Evolutionary conservation across 805 yeast species (phyloP).

Genomic region (Candida suzukii): DNA sequence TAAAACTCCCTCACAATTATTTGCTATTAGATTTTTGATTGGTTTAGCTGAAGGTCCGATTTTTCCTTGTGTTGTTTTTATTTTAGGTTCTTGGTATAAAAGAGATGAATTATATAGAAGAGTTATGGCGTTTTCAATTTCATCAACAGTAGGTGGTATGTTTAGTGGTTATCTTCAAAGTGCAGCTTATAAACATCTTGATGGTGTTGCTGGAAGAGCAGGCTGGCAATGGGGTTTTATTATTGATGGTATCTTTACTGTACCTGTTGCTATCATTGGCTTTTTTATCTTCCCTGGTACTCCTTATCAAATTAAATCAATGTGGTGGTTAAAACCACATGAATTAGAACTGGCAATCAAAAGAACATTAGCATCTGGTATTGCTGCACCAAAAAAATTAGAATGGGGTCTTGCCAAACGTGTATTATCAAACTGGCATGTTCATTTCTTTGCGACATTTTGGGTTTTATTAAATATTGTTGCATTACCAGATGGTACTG

Average conservation of each 20-base stretch:
- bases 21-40: constrained; percentile 34
- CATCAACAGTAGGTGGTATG: constrained; percentile 33
- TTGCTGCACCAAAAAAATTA: constrained; percentile 21
- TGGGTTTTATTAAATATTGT: constrained; percentile 37
- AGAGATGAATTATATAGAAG: constrained; percentile 35
- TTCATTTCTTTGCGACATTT: constrained; percentile 44
- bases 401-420: constrained; percentile 35
- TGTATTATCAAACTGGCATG: constrained; percentile 45
- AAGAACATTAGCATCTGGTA: constrained; percentile 32
- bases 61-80: constrained; percentile 33
- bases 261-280: constrained; percentile 52
- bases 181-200: constrained; percentile 32
- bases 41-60: constrained; percentile 38
- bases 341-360: constrained; percentile 30
- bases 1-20: constrained; percentile 25
- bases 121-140: constrained; percentile 32
- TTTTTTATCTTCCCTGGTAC: constrained; percentile 51
- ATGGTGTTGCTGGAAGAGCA: constrained; percentile 39
- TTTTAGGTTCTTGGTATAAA: constrained; percentile 36
- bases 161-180: constrained; percentile 37
- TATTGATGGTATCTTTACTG: constrained; percentile 50
- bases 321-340: constrained; percentile 19
- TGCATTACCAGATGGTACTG: constrained; percentile 33
- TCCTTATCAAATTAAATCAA: constrained; percentile 15
- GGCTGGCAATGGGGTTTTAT: constrained; percentile 71